Conservation (phyloP, 2,329 filamentous ascomycete genomes). For the Emergomyces pasteurianus region DNA sequence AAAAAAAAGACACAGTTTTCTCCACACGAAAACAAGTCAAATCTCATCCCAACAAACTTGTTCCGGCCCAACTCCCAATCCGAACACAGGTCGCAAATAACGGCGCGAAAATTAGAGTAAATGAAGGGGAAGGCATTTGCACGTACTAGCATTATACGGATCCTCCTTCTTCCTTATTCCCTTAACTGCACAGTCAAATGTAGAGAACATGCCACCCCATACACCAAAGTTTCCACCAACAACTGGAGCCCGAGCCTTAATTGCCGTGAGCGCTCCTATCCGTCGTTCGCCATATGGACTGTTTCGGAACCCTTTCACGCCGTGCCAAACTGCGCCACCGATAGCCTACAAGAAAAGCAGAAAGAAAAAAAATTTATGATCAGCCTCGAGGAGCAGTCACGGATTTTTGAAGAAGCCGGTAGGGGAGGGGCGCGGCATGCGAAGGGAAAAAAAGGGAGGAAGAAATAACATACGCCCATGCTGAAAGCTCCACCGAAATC, state of each 20-base stretch:
- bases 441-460: not conserved
- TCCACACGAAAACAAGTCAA: not conserved
- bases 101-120: not conserved
- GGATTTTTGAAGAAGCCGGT: not conserved
- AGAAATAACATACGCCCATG: conserved; percentile 68
- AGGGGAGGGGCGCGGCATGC: too few species aligned
- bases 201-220: conserved; percentile 92
- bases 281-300: conserved; percentile 85
- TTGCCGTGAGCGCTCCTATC: conserved; percentile 90
- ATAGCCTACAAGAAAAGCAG: conserved; percentile 44
- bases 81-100: not conserved
- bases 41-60: not conserved
- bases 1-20: too few species aligned
- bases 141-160: conserved; percentile 78
- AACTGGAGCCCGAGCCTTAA: conserved; percentile 93
- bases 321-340: conserved; percentile 84
- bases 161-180: conserved; percentile 93
- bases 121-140: not conserved
- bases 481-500: conserved; percentile 95
- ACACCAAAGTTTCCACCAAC: conserved; percentile 96
- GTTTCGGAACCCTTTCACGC: conserved; percentile 87
- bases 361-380: conserved; percentile 22
- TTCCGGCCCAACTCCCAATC: not conserved
- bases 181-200: conserved; percentile 94
- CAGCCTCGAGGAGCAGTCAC: conserved; percentile 5